phyloP scores from a whole-genome alignment of 805 yeast genomes.

The Wickerhamiella vanderwaltii region DNA sequence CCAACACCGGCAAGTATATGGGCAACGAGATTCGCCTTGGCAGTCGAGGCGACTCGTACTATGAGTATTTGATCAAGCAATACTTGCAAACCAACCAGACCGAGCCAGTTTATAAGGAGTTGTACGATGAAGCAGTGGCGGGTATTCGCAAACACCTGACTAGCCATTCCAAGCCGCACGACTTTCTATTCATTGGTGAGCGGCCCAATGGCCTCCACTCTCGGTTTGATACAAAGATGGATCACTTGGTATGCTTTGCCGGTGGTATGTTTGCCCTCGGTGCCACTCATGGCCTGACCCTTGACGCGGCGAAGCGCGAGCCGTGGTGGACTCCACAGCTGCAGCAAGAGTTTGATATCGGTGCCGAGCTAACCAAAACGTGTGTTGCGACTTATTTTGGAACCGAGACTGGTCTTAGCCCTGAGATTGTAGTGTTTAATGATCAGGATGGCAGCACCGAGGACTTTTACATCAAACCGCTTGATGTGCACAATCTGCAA shows the following conservation, averaged over 20 bases:
- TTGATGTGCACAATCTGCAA: slow-evolving; percentile 75
- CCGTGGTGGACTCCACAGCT: slow-evolving; percentile 28
- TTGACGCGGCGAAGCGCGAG: slow-evolving; percentile 20
- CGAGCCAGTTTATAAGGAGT: slow-evolving; percentile 24
- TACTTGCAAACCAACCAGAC: slow-evolving; percentile 35
- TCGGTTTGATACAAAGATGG: slow-evolving; percentile 27
- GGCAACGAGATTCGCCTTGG: slow-evolving; percentile 67
- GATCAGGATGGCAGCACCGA: slow-evolving; percentile 28
- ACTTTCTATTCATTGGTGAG: slow-evolving; percentile 28
- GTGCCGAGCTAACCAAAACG: slow-evolving; percentile 30
- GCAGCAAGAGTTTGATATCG: slow-evolving; percentile 32
- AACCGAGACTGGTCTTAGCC: slow-evolving; percentile 65
- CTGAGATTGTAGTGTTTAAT: slow-evolving; percentile 82
- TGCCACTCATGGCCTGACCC: slow-evolving; percentile 27
- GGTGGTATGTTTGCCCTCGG: slow-evolving; percentile 45
- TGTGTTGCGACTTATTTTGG: slow-evolving; percentile 35
- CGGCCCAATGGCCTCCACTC: slow-evolving; percentile 12
- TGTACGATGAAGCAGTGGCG: slow-evolving; percentile 25
- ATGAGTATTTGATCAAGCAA: slow-evolving; percentile 40
- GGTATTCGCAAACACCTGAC: slow-evolving; percentile 34
- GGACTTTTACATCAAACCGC: slow-evolving; percentile 34
- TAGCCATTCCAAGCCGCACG: slow-evolving; percentile 32
- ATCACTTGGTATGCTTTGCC: slow-evolving; percentile 40
- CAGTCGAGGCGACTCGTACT: slow-evolving; percentile 68
- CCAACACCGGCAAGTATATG: slow-evolving; percentile 58